Percentiles rank a stretch among this genome's conserved stretches.
These are phyloP conservation scores for Talaromyces stipitatus DNA, from an alignment of 495 filamentous ascomycete genomes.

Conservation along the genomic window DNA sequence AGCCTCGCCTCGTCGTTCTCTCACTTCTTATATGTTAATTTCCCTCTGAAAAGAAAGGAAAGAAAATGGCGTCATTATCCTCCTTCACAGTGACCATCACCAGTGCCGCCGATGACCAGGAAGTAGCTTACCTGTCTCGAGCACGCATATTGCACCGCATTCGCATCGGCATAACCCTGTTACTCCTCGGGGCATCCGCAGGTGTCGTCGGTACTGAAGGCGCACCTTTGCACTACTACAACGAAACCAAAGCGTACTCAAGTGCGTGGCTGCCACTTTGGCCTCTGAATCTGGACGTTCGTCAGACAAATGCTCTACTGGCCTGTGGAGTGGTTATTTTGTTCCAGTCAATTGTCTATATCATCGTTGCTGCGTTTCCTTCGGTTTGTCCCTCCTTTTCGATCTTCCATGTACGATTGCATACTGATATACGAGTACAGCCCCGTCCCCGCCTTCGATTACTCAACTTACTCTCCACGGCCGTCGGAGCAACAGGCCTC, in stretches of 20 bases:
- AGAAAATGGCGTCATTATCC: not conserved
- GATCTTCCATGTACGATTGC: not conserved
- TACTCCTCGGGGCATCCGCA: slow-evolving; percentile 26
- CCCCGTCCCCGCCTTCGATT: slow-evolving; percentile 27
- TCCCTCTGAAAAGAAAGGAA: not conserved
- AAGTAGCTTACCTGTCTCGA: slow-evolving; percentile 30
- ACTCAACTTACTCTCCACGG: slow-evolving; percentile 31
- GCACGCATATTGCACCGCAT: slow-evolving; percentile 27
- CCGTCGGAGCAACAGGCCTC: slow-evolving; percentile 27
- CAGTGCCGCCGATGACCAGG: slow-evolving; percentile 27
- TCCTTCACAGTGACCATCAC: slow-evolving; percentile 21
- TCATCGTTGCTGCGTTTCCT: slow-evolving; percentile 32
- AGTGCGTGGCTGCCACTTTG: slow-evolving; percentile 37
- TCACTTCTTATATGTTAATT: not conserved
- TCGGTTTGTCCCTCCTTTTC: slow-evolving; percentile 25
- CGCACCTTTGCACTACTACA: slow-evolving; percentile 33
- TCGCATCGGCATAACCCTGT: slow-evolving; percentile 27
- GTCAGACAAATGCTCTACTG: slow-evolving; percentile 35
- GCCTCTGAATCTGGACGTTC: slow-evolving; percentile 41
- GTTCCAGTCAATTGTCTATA: slow-evolving; percentile 31
- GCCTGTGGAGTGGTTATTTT: slow-evolving; percentile 37
- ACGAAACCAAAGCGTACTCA: slow-evolving; percentile 24
- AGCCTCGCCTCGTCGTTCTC: not conserved
- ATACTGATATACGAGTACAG: slow-evolving; percentile 12
- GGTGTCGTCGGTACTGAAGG: slow-evolving; percentile 35